Evolutionary conservation across 352 stramenopile genomes (phyloP).

Genomic region (Globisporangium okanoganense): DNA sequence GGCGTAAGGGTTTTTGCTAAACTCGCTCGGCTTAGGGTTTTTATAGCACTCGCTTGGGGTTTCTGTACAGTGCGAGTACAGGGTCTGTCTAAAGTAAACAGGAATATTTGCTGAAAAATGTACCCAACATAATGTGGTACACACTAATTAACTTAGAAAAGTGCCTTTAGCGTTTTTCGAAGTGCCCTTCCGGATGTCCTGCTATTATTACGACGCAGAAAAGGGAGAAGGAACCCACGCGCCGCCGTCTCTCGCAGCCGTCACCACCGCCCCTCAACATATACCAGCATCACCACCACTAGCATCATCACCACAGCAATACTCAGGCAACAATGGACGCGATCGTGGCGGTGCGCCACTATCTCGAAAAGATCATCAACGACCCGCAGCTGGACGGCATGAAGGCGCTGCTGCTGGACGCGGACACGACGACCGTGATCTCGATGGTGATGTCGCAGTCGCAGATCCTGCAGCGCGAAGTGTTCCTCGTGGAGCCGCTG

Average conservation of each 20-base stretch:
- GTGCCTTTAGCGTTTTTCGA: too few species aligned
- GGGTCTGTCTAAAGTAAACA: too few species aligned
- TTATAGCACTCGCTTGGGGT: too few species aligned
- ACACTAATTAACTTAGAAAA: too few species aligned
- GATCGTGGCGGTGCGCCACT: constrained; percentile 64
- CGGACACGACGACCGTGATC: constrained; percentile 93
- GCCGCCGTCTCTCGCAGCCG: background rate
- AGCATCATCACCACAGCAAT: background rate
- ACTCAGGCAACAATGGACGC: constrained; percentile 46
- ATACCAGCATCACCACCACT: background rate
- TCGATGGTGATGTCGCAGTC: constrained; percentile 95
- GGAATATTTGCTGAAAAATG: too few species aligned
- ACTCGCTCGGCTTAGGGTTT: too few species aligned
- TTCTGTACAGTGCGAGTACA: too few species aligned
- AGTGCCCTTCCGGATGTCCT: background rate
- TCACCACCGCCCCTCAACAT: background rate
- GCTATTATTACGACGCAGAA: constrained; percentile 3
- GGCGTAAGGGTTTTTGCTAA: too few species aligned
- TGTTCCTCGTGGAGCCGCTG: constrained; percentile 95
- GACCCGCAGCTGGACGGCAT: constrained; percentile 90
- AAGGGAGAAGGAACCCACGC: background rate
- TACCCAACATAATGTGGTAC: too few species aligned
- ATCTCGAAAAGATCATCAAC: constrained; percentile 82
- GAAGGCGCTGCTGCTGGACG: constrained; percentile 97
- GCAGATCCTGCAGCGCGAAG: constrained; percentile 94